Evolutionary conservation across 2,329 filamentous ascomycete genomes (phyloP).

Genomic region (Nemania diffusa): DNA sequence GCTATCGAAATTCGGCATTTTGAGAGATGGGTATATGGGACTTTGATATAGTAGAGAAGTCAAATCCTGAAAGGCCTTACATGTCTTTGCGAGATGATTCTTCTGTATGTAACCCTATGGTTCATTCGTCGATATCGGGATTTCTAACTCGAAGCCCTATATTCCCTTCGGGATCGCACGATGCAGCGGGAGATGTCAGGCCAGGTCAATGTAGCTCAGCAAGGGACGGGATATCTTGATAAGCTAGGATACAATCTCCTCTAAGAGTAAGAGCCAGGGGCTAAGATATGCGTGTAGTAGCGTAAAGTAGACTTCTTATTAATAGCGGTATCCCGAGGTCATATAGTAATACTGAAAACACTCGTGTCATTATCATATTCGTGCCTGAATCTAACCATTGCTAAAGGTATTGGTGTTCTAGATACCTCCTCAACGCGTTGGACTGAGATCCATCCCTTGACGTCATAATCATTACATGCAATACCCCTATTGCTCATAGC

Average conservation of each 20-base stretch:
- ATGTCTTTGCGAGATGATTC: background rate
- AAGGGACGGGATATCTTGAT: background rate
- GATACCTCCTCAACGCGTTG: too few species aligned
- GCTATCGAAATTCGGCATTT: background rate
- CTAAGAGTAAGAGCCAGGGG: background rate
- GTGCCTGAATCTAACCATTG: too few species aligned
- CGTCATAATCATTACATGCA: too few species aligned
- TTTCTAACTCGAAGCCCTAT: background rate
- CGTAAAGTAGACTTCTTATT: background rate
- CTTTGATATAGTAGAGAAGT: background rate
- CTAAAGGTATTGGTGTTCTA: too few species aligned
- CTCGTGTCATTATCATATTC: conserved; percentile 43
- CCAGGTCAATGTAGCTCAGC: background rate
- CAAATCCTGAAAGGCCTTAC: background rate
- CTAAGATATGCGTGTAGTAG: background rate
- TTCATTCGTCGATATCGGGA: background rate
- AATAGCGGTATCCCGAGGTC: too few species aligned
- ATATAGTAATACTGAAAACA: too few species aligned
- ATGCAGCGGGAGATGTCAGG: background rate
- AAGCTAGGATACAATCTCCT: background rate
- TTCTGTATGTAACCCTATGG: too few species aligned
- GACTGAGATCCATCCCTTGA: too few species aligned
- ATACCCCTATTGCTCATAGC: too few species aligned
- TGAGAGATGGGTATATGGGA: background rate
- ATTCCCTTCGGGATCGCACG: background rate